These are phyloP conservation scores for Naganishia liquefaciens DNA, from an alignment of 1,284 basidiomycete genomes.

Conservation along the genomic window DNA sequence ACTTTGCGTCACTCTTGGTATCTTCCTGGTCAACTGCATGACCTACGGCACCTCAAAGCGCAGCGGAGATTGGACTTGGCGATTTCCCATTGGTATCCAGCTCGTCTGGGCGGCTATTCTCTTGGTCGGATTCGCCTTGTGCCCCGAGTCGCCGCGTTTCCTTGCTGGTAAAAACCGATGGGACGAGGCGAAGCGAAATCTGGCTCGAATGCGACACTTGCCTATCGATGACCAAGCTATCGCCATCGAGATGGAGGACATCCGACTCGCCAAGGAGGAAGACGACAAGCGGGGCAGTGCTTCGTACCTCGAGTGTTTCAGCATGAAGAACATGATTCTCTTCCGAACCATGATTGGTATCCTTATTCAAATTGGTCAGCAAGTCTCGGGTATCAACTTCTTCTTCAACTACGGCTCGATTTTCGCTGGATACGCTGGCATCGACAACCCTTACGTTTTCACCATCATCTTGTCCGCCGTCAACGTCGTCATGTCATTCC, in stretches of 20 bases:
- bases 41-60: slow-evolving; percentile 53
- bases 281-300: slow-evolving; percentile 48
- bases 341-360: slow-evolving; percentile 52
- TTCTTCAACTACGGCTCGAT: slow-evolving; percentile 47
- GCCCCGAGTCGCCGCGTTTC: slow-evolving; percentile 55
- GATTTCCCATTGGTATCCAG: slow-evolving; percentile 48
- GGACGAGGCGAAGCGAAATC: slow-evolving; percentile 50
- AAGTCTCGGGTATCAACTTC: slow-evolving; percentile 40
- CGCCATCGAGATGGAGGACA: slow-evolving; percentile 50
- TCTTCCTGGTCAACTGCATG: slow-evolving; percentile 53
- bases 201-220: slow-evolving; percentile 53
- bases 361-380: slow-evolving; percentile 52
- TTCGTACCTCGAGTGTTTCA: slow-evolving; percentile 52
- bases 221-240: slow-evolving; percentile 46
- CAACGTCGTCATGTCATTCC: slow-evolving; percentile 53
- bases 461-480: slow-evolving; percentile 56
- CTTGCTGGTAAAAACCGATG: slow-evolving; percentile 51
- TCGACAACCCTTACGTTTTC: slow-evolving; percentile 53
- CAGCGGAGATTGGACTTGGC: slow-evolving; percentile 43
- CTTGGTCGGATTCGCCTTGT: slow-evolving; percentile 52
- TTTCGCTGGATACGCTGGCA: slow-evolving; percentile 52
- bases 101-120: slow-evolving; percentile 45
- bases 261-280: slow-evolving; percentile 46
- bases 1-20: slow-evolving; percentile 54
- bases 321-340: slow-evolving; percentile 53